Evolutionary conservation across 352 stramenopile genomes (phyloP), one percentile per base, ranked within the genome.

Genomic region (Phytophthora megakarya): DNA sequence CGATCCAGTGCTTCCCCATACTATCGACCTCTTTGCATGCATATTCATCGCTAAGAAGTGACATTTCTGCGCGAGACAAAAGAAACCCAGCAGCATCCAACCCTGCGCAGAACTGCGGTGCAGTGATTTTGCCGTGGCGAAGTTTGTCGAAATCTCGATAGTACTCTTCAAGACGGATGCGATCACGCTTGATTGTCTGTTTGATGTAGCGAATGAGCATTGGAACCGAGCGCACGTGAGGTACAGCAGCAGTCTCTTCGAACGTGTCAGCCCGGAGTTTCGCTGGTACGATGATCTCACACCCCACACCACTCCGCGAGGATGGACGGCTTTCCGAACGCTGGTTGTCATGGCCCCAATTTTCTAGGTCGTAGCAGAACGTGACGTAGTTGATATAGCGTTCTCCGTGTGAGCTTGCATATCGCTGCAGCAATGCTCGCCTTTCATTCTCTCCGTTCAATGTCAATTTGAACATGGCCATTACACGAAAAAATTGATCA

Each of bases 61-160:
- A 25, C 52, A 92, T 73, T 64, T 95, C 86, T 22, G 81, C 76
- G 2, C 72, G 76, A 12, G 67, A 84, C 16, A 95, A 25, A 1
- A 86, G 50, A 25, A 93, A 74, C 0, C 78, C 81, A 16, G 69
- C 78, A 16, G 81, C 70, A 37, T 84, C 76, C 15, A 95, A 59
- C 6, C 86, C 86, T 0, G 80, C 78, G 2, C 52, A 73, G 59
- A 92, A 93, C 44, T 95, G 84, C 0, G 82, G 64, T 3, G 54
- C 49, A 0, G 84, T 93, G 61, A 95, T 81, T 43, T 92, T 90
- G 18, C 83, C 81, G 21, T 93, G 84, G 2, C 86, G 84, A 0
- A 95, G 70, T 48, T 90, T 92, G 47, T 95, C 86, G 40, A 90
- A 95, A 47, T 95, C 86, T 5, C 86, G 84, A 45, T 92, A 95